Percentiles rank a stretch among this genome's conserved stretches.
These are phyloP conservation scores for Elaphomyces granulatus DNA, from an alignment of 495 filamentous ascomycete genomes.

Conservation along the genomic window DNA sequence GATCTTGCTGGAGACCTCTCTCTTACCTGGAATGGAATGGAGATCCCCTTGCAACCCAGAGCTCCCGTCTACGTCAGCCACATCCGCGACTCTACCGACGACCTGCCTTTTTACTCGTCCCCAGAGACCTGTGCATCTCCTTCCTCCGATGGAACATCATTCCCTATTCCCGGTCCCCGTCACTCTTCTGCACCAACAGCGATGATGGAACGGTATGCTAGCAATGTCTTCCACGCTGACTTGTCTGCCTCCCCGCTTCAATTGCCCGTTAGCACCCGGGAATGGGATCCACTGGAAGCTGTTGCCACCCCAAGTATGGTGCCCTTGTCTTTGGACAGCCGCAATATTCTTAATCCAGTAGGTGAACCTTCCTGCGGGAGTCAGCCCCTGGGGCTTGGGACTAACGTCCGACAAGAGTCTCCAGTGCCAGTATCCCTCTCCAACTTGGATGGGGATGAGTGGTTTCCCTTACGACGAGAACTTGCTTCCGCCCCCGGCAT, in stretches of 20 bases:
- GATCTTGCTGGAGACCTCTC: conserved; percentile 25
- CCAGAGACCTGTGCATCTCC: conserved; percentile 33
- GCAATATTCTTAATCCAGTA: conserved; percentile 25
- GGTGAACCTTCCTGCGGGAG: conserved; percentile 8
- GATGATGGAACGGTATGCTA: conserved; percentile 24
- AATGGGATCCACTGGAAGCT: conserved; percentile 22
- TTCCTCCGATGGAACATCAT: conserved; percentile 22
- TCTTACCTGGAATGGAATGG: conserved; percentile 27
- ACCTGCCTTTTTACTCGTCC: conserved; percentile 30
- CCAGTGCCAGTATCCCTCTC: conserved; percentile 30
- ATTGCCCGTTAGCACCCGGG: conserved; percentile 9
- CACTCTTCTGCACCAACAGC: conserved; percentile 23
- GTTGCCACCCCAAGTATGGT: conserved; percentile 19
- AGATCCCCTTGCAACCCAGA: conserved; percentile 24
- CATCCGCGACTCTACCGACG: conserved; percentile 26
- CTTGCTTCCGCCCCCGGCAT: conserved; percentile 15
- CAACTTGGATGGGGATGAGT: conserved; percentile 27
- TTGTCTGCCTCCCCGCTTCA: conserved; percentile 17
- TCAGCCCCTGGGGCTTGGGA: too few species aligned
- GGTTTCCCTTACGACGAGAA: conserved; percentile 27
- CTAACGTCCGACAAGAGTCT: conserved; percentile 11
- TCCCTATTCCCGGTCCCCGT: conserved; percentile 22
- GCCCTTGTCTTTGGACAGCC: conserved; percentile 20
- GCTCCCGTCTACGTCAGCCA: conserved; percentile 22
- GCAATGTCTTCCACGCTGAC: conserved; percentile 22